A percentile compares a stretch with the other conserved stretches of the same genome.
phyloP scores from a whole-genome alignment of 768 basidiomycete genomes.

The Mycena indigotica region DNA sequence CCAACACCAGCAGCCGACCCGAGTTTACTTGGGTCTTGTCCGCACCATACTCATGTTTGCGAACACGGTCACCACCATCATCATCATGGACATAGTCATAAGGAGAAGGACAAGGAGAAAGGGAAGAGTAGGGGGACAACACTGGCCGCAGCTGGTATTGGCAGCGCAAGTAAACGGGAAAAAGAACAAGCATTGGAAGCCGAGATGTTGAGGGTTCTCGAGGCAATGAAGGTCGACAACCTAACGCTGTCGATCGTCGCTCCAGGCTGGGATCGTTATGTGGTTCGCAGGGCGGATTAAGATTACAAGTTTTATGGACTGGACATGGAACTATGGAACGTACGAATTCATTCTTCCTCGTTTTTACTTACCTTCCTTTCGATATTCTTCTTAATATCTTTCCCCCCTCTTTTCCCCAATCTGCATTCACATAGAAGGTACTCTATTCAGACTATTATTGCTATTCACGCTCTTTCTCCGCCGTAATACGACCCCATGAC shows the following conservation, averaged over 20 bases:
- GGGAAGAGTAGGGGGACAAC: constrained; percentile 27
- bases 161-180: constrained; percentile 32
- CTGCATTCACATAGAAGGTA: no score
- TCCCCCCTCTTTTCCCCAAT: no score
- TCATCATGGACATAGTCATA: constrained; percentile 11
- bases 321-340: background rate
- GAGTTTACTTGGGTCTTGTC: constrained; percentile 8
- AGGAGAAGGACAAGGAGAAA: constrained; percentile 29
- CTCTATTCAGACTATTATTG: no score
- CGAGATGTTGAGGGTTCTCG: constrained; percentile 34
- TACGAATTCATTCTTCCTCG: no score
- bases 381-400: no score
- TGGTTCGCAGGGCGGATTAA: constrained; percentile 44
- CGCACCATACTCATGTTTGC: background rate
- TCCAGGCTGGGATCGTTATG: constrained; percentile 70
- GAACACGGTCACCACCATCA: background rate
- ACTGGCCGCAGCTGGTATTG: constrained; percentile 27
- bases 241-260: constrained; percentile 39
- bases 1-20: constrained; percentile 41
- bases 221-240: constrained; percentile 14
- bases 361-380: background rate
- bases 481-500: no score
- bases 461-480: no score
- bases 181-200: constrained; percentile 37
- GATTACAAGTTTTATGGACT: background rate